Conservation (phyloP, 495 filamentous ascomycete genomes). For the Penicillium bovifimosum region DNA sequence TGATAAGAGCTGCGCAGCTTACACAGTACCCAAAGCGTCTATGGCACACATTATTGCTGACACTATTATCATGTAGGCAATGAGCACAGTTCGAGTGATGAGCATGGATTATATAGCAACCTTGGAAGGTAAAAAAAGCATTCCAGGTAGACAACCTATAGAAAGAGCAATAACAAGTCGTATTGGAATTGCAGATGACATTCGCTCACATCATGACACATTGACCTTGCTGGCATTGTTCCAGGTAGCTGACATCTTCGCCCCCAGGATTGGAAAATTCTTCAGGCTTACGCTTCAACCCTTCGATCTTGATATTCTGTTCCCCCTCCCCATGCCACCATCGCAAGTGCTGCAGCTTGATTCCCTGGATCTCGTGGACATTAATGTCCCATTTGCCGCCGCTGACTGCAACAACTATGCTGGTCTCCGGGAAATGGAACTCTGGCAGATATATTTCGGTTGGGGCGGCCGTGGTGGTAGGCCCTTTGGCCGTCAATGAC, state of each 20-base stretch:
- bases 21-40: no score
- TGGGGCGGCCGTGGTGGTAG: slow-evolving; percentile 53
- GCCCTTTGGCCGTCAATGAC: slow-evolving; percentile 49
- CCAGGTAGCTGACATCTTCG: slow-evolving; percentile 60
- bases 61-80: no score
- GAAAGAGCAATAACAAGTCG: background rate
- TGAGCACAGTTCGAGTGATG: no score
- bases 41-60: no score
- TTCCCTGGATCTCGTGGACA: slow-evolving; percentile 58
- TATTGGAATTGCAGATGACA: background rate
- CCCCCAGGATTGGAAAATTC: slow-evolving; percentile 26
- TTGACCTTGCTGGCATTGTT: slow-evolving; percentile 50
- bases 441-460: slow-evolving; percentile 86
- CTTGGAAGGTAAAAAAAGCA: background rate
- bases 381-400: slow-evolving; percentile 87
- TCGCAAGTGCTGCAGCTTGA: slow-evolving; percentile 64
- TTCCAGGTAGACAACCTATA: background rate
- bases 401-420: slow-evolving; percentile 64
- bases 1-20: no score
- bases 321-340: slow-evolving; percentile 91
- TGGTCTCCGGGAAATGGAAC: slow-evolving; percentile 81
- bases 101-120: background rate
- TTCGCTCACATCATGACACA: slow-evolving; percentile 47
- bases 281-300: slow-evolving; percentile 58
- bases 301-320: slow-evolving; percentile 73